Base-by-base conservation (phyloP, 306 rosid species). In the Arachis stenosperma region DNA sequence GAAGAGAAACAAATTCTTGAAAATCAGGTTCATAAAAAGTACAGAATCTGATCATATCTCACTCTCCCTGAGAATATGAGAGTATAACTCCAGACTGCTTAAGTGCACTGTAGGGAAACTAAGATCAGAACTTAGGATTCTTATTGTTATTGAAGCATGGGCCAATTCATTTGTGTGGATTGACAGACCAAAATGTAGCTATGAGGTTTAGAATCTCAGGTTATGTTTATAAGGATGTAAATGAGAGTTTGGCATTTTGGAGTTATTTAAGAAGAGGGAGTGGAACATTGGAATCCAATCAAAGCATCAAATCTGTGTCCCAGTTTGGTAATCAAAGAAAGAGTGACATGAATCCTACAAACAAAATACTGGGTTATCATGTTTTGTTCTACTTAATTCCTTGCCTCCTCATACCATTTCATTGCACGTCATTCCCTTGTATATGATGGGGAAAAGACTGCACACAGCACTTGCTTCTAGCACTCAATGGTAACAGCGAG, bases 41-140 rank as follows among this genome's bases (percentile, higher is more conserved):
- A 60, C n/a, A 44, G 40, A 36, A 5, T 46, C 39, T 72, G 14
- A 48, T 73, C 77, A 37, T 39, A 2, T 61, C 57, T 44, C 76
- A 10, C 27, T 22, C 46, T 43, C 11, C 30, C n/a, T 29, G 47
- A 43, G 0, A 9, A 68, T 22, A 17, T 7, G 60, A 39, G 30
- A 52, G 51, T 68, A 47, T 10, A 59, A 36, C 63, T 68, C 80
- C 69, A 58, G 29, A 54, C 27, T 70, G 36, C 42, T 29, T 81
- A 39, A 64, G 11, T 47, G 44, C n/a, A 47, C 52, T 7, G 30
- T 37, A 40, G 63, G 44, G 43, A 52, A 55, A 54, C n/a, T 75
- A 37, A 22, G 42, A 30, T 61, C n/a, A 65, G 42, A 46, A 46
- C 44, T 47, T 58, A 22, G 11, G 33, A 29, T 14, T 46, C 15